These are phyloP conservation scores for Phytophthora megakarya DNA, from an alignment of 352 stramenopile genomes.

Conservation along the genomic window DNA sequence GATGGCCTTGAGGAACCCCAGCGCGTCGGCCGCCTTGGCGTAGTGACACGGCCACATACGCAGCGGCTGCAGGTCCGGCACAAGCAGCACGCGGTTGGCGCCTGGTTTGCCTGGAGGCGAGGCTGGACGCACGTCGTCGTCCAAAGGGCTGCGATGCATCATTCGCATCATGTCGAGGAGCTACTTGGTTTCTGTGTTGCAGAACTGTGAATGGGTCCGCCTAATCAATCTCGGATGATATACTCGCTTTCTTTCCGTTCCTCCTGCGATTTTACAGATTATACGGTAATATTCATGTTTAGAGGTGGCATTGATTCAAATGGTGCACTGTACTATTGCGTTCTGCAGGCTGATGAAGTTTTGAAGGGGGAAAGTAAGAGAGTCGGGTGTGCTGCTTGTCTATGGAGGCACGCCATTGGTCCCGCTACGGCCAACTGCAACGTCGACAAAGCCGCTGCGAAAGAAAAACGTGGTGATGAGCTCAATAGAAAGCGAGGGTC, in stretches of 20 bases:
- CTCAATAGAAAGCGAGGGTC: neutral
- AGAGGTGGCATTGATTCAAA: neutral
- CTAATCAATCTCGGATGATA: conserved; percentile 18
- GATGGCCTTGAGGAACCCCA: conserved; percentile 46
- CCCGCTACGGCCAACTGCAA: conserved; percentile 31
- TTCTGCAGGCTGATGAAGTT: neutral
- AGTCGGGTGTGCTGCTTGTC: conserved; percentile 13
- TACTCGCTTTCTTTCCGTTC: neutral
- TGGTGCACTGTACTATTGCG: neutral
- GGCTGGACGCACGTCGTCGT: conserved; percentile 21
- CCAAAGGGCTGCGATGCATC: conserved; percentile 20
- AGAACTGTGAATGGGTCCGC: conserved; percentile 21
- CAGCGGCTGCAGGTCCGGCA: conserved; percentile 43
- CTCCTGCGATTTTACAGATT: neutral
- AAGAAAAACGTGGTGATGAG: conserved; percentile 6
- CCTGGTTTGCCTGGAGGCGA: conserved; percentile 23
- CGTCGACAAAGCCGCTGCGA: conserved; percentile 7
- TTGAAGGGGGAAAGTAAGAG: neutral
- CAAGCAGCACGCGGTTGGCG: conserved; percentile 26
- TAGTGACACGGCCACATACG: conserved; percentile 51
- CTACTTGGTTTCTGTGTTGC: neutral
- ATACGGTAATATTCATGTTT: neutral
- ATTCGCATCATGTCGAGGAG: conserved; percentile 21
- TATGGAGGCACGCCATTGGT: conserved; percentile 16
- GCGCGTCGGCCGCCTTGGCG: conserved; percentile 44